phyloP scores from a whole-genome alignment of 306 rosid genomes.

The Parietaria judaica region DNA sequence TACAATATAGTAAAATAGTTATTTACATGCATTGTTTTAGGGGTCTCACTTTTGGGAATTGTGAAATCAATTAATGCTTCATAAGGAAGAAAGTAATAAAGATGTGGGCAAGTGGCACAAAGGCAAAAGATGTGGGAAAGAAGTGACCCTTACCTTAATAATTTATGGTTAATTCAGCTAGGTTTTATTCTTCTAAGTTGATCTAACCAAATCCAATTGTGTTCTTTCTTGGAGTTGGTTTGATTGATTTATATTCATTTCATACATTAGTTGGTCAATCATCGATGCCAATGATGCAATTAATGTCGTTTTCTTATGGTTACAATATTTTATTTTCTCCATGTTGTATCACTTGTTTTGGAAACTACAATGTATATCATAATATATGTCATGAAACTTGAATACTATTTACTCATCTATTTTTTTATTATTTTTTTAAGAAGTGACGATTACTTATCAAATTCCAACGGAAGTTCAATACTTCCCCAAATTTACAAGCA shows the following conservation, averaged over 20 bases:
- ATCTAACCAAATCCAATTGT: slow-evolving; percentile 9
- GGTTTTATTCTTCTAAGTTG: background rate
- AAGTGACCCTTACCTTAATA: background rate
- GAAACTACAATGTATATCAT: background rate
- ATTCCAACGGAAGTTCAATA: background rate
- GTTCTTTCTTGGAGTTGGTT: background rate
- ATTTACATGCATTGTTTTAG: too few relatives aligned
- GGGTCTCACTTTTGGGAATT: background rate
- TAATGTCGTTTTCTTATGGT: background rate
- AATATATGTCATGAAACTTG: background rate
- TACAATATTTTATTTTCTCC: background rate
- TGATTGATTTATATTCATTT: background rate
- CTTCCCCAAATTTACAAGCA: too few relatives aligned
- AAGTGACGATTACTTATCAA: background rate
- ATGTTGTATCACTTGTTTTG: background rate
- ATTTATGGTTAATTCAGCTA: background rate
- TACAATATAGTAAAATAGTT: too few relatives aligned
- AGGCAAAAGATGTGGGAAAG: background rate
- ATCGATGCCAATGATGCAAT: slow-evolving; percentile 1
- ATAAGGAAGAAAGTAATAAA: slow-evolving; percentile 1
- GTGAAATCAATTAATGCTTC: background rate
- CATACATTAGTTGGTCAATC: slow-evolving; percentile 1
- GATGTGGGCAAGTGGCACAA: background rate
- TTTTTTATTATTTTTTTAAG: too few relatives aligned
- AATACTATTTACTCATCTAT: background rate